Evolutionary conservation across 2,329 filamentous ascomycete species (phyloP).

Genomic region (Neonectria sp.): DNA sequence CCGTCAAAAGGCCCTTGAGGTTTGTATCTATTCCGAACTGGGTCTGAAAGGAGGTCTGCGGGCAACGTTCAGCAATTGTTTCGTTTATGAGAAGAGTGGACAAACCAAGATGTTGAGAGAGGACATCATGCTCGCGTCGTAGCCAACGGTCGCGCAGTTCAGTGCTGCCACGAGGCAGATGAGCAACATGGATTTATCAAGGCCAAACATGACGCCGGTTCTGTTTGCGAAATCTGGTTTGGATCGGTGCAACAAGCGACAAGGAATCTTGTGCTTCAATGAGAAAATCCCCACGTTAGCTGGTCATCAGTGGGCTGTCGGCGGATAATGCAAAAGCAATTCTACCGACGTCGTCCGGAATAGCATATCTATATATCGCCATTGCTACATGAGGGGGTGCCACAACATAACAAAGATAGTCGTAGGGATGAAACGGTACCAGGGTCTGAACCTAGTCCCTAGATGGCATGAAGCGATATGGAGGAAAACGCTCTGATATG

Average conservation of each 20-base stretch:
- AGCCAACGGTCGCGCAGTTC: constrained; percentile 28
- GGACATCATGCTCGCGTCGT: constrained; percentile 29
- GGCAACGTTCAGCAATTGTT: not conserved
- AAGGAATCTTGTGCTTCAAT: not conserved
- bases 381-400: not conserved
- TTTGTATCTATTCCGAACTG: constrained; percentile 27
- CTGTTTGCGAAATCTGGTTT: not conserved
- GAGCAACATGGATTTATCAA: constrained; percentile 18
- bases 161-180: constrained; percentile 30
- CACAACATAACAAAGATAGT: not conserved
- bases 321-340: not conserved
- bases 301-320: not conserved
- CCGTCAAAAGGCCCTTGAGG: constrained; percentile 28
- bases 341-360: not conserved
- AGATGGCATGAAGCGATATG: not conserved
- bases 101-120: constrained; percentile 30
- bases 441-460: not conserved
- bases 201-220: constrained; percentile 15
- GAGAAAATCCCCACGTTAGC: constrained; percentile 47
- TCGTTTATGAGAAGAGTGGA: not conserved
- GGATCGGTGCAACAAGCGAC: not conserved
- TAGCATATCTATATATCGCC: not conserved
- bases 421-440: not conserved
- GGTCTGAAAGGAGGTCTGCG: constrained; percentile 23
- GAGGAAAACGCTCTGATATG: not conserved